A percentile compares a stretch with the other conserved stretches of the same genome.
Conservation (phyloP, 306 rosid genomes). For the Malus asiatica region DNA sequence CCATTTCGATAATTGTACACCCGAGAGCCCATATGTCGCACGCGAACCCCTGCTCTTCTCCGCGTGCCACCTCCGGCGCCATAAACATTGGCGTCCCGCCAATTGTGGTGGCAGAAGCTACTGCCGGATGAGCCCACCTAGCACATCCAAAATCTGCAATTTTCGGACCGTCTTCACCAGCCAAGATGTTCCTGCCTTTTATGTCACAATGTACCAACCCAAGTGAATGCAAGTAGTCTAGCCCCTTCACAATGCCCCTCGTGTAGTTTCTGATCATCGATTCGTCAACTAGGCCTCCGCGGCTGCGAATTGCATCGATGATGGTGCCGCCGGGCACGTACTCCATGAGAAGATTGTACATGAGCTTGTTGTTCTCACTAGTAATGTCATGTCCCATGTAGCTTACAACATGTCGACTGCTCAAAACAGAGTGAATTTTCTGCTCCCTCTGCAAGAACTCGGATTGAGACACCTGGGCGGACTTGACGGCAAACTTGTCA, state of each 20-base stretch:
- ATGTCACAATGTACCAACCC: constrained; percentile 89
- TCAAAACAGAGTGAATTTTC: constrained; percentile 46
- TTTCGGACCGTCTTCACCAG: constrained; percentile 51
- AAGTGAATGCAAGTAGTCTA: constrained; percentile 58
- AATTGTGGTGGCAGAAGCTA: constrained; percentile 1
- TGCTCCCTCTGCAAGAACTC: constrained; percentile 52
- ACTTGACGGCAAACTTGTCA: constrained; percentile 57
- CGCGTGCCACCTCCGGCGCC: constrained; percentile 93
- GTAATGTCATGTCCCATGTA: constrained; percentile 60
- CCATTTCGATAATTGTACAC: constrained; percentile 79
- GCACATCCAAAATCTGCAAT: constrained; percentile 87
- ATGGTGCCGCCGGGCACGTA: constrained; percentile 49
- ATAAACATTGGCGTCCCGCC: constrained; percentile 81
- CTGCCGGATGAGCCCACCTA: constrained; percentile 20
- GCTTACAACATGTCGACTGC: constrained; percentile 46
- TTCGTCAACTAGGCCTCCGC: constrained; percentile 34
- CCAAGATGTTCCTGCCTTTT: constrained; percentile 64
- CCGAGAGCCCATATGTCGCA: constrained; percentile 91
- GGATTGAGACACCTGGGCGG: constrained; percentile 45
- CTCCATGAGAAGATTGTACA: constrained; percentile 80
- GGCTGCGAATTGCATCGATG: constrained; percentile 22
- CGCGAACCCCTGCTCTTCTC: constrained; percentile 61
- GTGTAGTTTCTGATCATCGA: constrained; percentile 32
- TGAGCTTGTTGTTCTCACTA: constrained; percentile 34
- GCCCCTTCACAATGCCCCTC: constrained; percentile 38